A percentile compares a stretch with the other conserved stretches of the same genome.
These are phyloP conservation scores for Craterostigma plantagineum DNA, from an alignment of 257 asterid genomes.

Conservation along the genomic window DNA sequence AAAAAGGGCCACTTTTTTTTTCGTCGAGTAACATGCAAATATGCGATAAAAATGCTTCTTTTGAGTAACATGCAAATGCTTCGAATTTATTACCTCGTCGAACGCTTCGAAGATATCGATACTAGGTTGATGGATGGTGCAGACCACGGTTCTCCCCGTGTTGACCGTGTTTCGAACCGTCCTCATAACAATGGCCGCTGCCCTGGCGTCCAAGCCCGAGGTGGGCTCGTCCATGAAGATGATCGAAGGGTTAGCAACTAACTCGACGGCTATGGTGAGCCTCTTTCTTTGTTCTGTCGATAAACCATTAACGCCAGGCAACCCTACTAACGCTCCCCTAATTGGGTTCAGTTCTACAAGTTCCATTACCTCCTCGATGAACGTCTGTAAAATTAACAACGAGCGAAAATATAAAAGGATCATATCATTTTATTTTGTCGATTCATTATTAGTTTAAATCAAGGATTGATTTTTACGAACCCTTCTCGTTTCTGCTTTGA, in stretches of 20 bases:
- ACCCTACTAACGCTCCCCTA: conserved; percentile 41
- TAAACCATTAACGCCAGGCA: conserved; percentile 62
- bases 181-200: conserved; percentile 86
- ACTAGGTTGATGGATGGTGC: conserved; percentile 82
- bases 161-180: conserved; percentile 61
- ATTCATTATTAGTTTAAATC: too few relatives aligned
- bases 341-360: conserved; percentile 50
- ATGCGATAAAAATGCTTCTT: too few relatives aligned
- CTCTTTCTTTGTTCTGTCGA: conserved; percentile 77
- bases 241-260: conserved; percentile 72
- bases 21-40: too few relatives aligned
- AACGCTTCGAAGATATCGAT: conserved; percentile 73
- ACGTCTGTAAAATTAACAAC: conserved; percentile 24
- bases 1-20: not conserved
- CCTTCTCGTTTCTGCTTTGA: conserved; percentile 23
- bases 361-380: conserved; percentile 66
- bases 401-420: not conserved
- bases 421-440: too few relatives aligned
- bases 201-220: conserved; percentile 70
- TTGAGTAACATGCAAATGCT: not conserved
- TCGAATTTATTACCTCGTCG: conserved; percentile 67
- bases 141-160: conserved; percentile 71
- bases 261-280: conserved; percentile 65
- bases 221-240: conserved; percentile 86
- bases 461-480: not conserved